Evolutionary conservation across 345 rosid species (phyloP), one percentile per base, ranked within the genome.

Genomic region (Bretschneidera sinensis): DNA sequence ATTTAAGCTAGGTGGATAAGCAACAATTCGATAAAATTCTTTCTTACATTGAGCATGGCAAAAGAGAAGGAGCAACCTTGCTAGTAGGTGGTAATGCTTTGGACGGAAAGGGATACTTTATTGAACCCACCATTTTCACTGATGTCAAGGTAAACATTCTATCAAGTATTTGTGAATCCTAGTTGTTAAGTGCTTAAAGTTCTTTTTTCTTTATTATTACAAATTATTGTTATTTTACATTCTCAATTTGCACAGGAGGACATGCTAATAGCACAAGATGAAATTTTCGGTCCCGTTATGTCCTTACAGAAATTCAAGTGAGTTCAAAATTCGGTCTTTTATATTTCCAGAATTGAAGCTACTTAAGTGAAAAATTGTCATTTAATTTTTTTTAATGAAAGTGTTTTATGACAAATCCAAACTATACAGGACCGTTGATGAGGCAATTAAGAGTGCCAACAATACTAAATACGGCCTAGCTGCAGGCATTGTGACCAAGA

Each of bases 221-320:
- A n/a, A n/a, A n/a, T n/a, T n/a, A n/a, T n/a, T n/a, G n/a, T n/a
- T n/a, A n/a, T n/a, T n/a, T n/a, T n/a, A n/a, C n/a, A n/a, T 39
- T 39, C 35, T 31, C 47, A 8, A 52, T n/a, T n/a, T n/a, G n/a
- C 49, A 45, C 78, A 89, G 95, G 95, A 80, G 21, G 84, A 83
- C 47, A 85, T 87, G 92, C 16, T 55, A 51, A 87, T 90, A 25
- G 85, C 76, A 16, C 62, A 68, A 70, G 97, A 87, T 0, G 95
- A 90, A 76, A 90, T 90, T 21, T 90, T 90, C 17, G 97, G 95
- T 28, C 92, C 97, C 5, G 83, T 90, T 17, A 76, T 85, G 90
- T 71, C 85, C 6, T 56, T 90, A 49, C 77, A 79, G 83, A 90
- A 87, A 69, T 85, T 90, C 90, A 79, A 76, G 95, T 90, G 76